Base-by-base conservation (phyloP, 495 filamentous ascomycete species). In the Hypoxylon trugodes region DNA sequence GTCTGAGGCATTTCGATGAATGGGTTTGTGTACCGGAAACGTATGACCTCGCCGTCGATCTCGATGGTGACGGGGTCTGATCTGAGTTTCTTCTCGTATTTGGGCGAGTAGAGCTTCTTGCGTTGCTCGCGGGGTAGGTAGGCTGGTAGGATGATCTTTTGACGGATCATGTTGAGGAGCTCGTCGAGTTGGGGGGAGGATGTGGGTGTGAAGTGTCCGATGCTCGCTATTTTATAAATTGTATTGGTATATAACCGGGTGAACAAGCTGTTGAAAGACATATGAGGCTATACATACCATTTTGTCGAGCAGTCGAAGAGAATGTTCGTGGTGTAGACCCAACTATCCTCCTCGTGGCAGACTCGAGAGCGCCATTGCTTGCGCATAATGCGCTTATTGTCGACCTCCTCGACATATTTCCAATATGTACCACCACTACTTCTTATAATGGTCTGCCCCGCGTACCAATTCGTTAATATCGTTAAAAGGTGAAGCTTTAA, bases 81-180 rank as follows among this genome's bases (percentile, higher is more conserved):
- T 12, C 77, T 62, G 37, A 93, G 80, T 46, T 72, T 65, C 41
- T 79, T 72, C 61, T 81, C 74, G 68, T 87, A 79, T 38, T 76
- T 80, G 25, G 68, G 36, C 21, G 76, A 76, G 77, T 79, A 84
- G 51, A 90, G 76, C 41, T 82, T 79, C 43, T 79, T 79, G 62
- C 77, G 79, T 64, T 90, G 87, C 1, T 75, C 76, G 9, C 57
- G 45, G n/a, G 76, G 66, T 2, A 93, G 83, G 64, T 85, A 84
- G 6, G 75, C 65, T 1, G 89, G 87, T 10, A 92, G 80, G 73
- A 93, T 86, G 69, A 89, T 75, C 41, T 87, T 79, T 55, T 82
- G 66, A 56, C 87, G 86, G 73, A 89, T 82, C n/a, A 66, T 76
- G 51, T 71, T 56, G 55, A 89, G 81, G 12, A 73, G 30, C 21